Base-by-base conservation (phyloP, 768 basidiomycete species). In the Dioszegia aurantiaca region DNA sequence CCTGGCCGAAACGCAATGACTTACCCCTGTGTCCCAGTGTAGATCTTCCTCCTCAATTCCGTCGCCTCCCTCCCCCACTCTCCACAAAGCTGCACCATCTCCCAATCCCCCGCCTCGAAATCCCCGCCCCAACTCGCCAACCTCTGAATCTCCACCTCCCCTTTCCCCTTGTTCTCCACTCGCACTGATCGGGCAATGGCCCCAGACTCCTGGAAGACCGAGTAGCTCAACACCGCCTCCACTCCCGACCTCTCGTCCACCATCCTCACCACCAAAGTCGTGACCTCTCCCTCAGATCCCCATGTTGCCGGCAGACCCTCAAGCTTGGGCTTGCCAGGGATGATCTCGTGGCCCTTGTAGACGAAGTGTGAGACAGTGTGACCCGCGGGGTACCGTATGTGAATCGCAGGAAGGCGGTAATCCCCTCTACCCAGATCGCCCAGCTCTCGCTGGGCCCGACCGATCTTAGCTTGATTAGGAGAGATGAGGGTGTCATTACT, bases 21-120 rank as follows among this genome's bases (percentile, higher is more conserved):
- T 53, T 41, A 64, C 66, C 65, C 61, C 48, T 70, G 68, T n/a
- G 52, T 53, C 17, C 68, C 68, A n/a, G 44, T 26, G 6, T 61
- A 19, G 4, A 70, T 57, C 33, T 40, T 44, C 24, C 65, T 19
- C 24, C 62, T 27, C 23, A 60, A 27, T 19, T 33, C 23, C 24
- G 39, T 52, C 1, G 43, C 54, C 57, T 70, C 68, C 45, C 58
- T 62, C 0, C 55, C 61, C 65, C 65, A 67, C 26, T 70, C 68
- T 19, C 68, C 68, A 27, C 51, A 41, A 11, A 67, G 51, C 16
- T 63, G 52, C 12, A 67, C 14, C 68, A 70, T 58, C 21, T 70
- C 68, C 51, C 46, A 62, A 23, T 62, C 58, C n/a, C 24, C 58
- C 8, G 24, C n/a, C 1, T 51, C 56, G 11, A 65, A 16, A 58